Evolutionary conservation across 2,329 filamentous ascomycete species (phyloP).

Genomic region (Fusarium floridanum): DNA sequence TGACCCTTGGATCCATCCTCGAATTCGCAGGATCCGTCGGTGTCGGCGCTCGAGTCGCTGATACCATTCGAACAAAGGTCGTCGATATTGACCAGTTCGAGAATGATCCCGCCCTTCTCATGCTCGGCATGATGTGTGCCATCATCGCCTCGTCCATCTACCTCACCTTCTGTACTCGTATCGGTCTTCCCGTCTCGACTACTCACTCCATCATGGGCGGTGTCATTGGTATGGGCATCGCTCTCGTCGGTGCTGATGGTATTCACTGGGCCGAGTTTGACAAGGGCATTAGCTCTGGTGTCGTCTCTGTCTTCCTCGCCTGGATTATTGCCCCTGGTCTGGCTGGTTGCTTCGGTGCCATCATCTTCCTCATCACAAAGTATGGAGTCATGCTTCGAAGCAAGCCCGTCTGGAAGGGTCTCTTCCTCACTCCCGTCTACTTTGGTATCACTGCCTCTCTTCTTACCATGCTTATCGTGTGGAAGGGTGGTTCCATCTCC

Average conservation of each 20-base stretch:
- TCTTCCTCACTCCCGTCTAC: slow-evolving; percentile 67
- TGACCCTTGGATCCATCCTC: slow-evolving; percentile 69
- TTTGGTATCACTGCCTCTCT: slow-evolving; percentile 68
- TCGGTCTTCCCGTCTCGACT: slow-evolving; percentile 71
- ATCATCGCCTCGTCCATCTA: slow-evolving; percentile 66
- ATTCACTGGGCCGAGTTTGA: slow-evolving; percentile 67
- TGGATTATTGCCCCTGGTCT: slow-evolving; percentile 72
- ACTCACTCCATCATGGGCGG: slow-evolving; percentile 73
- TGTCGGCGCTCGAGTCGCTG: slow-evolving; percentile 71
- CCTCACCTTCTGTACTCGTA: slow-evolving; percentile 66
- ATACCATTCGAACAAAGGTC: slow-evolving; percentile 73
- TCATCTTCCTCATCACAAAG: slow-evolving; percentile 70
- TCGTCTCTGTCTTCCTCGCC: slow-evolving; percentile 70
- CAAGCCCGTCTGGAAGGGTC: slow-evolving; percentile 66
- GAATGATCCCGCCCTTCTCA: slow-evolving; percentile 64
- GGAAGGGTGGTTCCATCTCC: slow-evolving; percentile 62
- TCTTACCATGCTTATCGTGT: slow-evolving; percentile 72
- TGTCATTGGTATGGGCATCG: slow-evolving; percentile 71
- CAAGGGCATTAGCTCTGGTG: slow-evolving; percentile 52
- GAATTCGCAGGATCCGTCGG: slow-evolving; percentile 72
- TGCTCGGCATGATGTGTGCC: slow-evolving; percentile 72
- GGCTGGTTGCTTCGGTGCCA: slow-evolving; percentile 65
- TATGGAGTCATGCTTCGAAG: slow-evolving; percentile 68
- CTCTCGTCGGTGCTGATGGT: slow-evolving; percentile 62
- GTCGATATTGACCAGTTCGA: slow-evolving; percentile 64